Base-by-base conservation (phyloP, 345 rosid genomes). In the Salix dunnii region DNA sequence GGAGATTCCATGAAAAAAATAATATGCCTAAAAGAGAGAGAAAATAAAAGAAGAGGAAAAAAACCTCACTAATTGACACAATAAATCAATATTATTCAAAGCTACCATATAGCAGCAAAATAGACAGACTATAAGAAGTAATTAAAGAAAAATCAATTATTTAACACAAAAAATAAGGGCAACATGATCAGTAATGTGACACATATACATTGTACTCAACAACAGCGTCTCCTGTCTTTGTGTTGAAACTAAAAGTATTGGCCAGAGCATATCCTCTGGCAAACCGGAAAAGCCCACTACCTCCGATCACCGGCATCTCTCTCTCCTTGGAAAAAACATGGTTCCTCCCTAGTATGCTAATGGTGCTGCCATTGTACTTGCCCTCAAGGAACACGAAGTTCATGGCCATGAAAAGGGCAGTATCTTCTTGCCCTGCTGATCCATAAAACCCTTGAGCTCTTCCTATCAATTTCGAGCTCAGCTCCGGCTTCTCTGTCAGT, bases 271-370 rank as follows among this genome's bases (percentile, higher is more conserved):
- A 89, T 7, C 93, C 91, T 77, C 90, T 82, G 16, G 91, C 90
- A 61, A 88, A 89, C 69, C 90, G 83, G 85, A 89, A 89, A 31
- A 86, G 79, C 11, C 91, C 90, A 35, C 87, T 88, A 13, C 93
- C 93, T 68, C 91, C 93, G 58, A 86, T 74, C 73, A 89, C 89
- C 27, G 89, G 90, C 90, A 89, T 86, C 81, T 89, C 93, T 18
- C 91, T 76, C 3, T 85, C 83, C 62, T 79, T 67, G 0, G 85
- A 70, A 12, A 80, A 72, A 33, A 88, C 81, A 2, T 21, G 14
- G 78, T 89, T 88, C 42, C 90, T 76, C 20, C 91, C 91, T 3
- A 89, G 76, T 16, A 89, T 76, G 3, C 87, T 31, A 5, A 89
- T 81, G 23, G 74, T 76, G 61, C 79, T 77, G 1, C 70, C 79